These are phyloP conservation scores for Chlamydomonas urium DNA, from an alignment of 139 green algal species.

Conservation along the genomic window DNA sequence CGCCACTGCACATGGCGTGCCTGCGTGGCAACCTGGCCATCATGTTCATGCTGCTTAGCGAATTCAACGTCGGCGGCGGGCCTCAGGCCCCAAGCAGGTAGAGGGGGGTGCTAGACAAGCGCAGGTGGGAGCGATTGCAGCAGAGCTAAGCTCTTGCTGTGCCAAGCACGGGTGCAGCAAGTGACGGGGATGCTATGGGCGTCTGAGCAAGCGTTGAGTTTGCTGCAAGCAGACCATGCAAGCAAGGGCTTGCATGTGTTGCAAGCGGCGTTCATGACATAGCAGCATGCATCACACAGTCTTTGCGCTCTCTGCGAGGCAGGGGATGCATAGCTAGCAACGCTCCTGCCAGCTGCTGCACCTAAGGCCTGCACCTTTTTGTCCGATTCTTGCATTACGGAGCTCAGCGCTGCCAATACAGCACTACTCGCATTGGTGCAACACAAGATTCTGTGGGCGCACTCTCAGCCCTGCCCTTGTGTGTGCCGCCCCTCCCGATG, in stretches of 20 bases:
- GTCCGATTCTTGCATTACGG: background rate
- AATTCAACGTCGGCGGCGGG: background rate
- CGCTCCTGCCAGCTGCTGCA: background rate
- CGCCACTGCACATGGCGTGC: conserved; percentile 25
- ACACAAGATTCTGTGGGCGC: too few relatives aligned
- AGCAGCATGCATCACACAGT: too few relatives aligned
- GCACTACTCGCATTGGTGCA: too few relatives aligned
- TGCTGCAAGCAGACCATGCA: too few relatives aligned
- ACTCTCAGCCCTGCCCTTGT: background rate
- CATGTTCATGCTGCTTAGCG: conserved; percentile 27
- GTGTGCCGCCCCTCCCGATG: background rate
- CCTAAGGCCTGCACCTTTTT: background rate
- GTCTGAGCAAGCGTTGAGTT: too few relatives aligned
- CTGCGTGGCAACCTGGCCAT: conserved; percentile 25
- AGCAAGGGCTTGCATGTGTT: too few relatives aligned
- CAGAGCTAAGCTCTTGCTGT: background rate
- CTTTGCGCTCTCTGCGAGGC: too few relatives aligned
- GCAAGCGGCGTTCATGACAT: too few relatives aligned
- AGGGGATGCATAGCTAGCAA: background rate
- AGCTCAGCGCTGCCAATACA: background rate
- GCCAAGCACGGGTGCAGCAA: too few relatives aligned
- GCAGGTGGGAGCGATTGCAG: background rate
- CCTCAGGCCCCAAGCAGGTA: too few relatives aligned
- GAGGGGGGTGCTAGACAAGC: background rate
- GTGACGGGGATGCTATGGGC: too few relatives aligned